phyloP scores from a whole-genome alignment of 805 yeast genomes.

The Candida manassasensis region DNA sequence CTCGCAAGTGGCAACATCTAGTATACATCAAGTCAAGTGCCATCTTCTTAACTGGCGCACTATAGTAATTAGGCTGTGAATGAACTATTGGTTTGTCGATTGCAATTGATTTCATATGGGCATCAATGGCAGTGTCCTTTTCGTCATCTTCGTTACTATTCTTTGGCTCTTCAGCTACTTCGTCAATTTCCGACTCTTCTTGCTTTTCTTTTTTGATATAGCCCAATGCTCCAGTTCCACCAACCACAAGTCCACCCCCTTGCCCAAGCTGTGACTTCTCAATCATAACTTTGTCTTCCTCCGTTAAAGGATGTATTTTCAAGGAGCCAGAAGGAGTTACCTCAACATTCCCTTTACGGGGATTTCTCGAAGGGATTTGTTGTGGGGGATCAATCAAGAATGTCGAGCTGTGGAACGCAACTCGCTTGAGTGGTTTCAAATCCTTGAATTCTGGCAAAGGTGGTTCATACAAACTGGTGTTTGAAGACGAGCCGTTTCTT shows the following conservation, averaged over 20 bases:
- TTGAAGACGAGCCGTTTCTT: constrained; percentile 6
- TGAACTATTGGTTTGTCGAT: constrained; percentile 32
- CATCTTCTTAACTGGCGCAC: constrained; percentile 38
- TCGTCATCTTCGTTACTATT: constrained; percentile 13
- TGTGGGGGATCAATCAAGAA: constrained; percentile 60
- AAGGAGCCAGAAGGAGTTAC: constrained; percentile 50
- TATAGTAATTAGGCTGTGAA: constrained; percentile 17
- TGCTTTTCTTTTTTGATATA: constrained; percentile 21
- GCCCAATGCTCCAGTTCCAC: constrained; percentile 67
- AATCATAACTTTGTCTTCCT: constrained; percentile 45
- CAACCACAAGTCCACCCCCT: constrained; percentile 72
- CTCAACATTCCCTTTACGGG: constrained; percentile 72
- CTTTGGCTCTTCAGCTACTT: constrained; percentile 13
- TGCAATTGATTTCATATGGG: constrained; percentile 20
- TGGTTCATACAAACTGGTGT: constrained; percentile 5
- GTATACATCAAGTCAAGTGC: constrained; percentile 76
- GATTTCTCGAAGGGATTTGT: constrained; percentile 84
- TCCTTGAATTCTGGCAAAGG: constrained; percentile 18
- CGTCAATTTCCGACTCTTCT: constrained; percentile 1
- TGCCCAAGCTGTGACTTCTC: constrained; percentile 35
- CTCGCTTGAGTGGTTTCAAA: constrained; percentile 36
- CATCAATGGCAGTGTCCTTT: constrained; percentile 18
- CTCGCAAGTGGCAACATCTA: constrained; percentile 88
- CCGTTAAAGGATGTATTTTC: constrained; percentile 49
- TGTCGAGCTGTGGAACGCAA: constrained; percentile 39